Percentiles rank a stretch among this genome's conserved stretches.
Evolutionary conservation across 2,329 filamentous ascomycete genomes (phyloP).

Genomic region (Harringtonia aguacate): DNA sequence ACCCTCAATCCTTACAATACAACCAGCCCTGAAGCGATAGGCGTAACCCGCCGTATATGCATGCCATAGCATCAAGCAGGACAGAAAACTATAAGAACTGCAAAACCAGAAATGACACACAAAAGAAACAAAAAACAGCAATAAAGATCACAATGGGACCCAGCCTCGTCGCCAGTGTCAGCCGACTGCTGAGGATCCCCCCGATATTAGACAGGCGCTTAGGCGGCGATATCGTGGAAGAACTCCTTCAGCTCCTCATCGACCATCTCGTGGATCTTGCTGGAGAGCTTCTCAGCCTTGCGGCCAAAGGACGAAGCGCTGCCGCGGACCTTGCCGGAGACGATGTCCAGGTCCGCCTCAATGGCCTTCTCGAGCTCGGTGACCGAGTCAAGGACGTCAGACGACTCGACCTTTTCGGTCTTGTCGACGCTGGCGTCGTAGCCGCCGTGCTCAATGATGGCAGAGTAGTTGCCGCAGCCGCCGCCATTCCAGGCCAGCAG

Average conservation of each 20-base stretch:
- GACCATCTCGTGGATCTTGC: constrained; percentile 52
- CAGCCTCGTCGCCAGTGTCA: not conserved
- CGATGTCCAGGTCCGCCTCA: constrained; percentile 48
- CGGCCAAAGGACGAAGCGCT: constrained; percentile 38
- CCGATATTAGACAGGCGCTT: constrained; percentile 15
- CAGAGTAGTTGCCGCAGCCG: constrained; percentile 80
- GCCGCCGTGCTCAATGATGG: constrained; percentile 65
- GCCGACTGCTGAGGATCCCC: no score
- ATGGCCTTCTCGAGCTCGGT: constrained; percentile 51
- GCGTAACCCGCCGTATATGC: constrained; percentile 1
- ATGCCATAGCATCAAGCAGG: not conserved
- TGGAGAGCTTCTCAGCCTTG: constrained; percentile 51
- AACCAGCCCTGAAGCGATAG: not conserved
- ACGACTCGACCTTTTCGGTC: constrained; percentile 17
- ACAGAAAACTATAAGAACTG: constrained; percentile 1
- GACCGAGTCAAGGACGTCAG: constrained; percentile 32
- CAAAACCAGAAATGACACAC: not conserved
- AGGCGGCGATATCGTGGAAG: constrained; percentile 37
- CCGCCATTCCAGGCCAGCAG: constrained; percentile 98
- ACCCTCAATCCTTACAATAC: constrained; percentile 4
- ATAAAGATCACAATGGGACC: not conserved
- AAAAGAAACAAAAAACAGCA: constrained; percentile 6
- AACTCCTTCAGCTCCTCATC: constrained; percentile 52
- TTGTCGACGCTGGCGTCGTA: constrained; percentile 38
- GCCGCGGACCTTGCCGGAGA: constrained; percentile 46